These are phyloP conservation scores for Vanrija sp. DNA, from an alignment of 1,284 basidiomycete species.

Conservation along the genomic window DNA sequence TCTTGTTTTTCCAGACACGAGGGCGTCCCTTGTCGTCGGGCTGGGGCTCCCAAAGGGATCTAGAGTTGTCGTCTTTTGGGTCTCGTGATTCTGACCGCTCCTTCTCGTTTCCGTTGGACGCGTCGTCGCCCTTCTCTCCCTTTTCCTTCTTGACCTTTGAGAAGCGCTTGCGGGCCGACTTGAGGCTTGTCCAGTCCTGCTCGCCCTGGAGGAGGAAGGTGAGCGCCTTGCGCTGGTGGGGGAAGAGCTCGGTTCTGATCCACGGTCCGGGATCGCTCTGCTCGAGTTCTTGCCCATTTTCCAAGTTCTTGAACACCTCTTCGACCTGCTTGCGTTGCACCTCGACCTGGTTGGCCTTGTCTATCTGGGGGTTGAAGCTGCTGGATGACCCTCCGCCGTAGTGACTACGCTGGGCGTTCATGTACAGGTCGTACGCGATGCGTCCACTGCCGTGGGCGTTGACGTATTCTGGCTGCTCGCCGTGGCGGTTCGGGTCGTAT, in stretches of 20 bases:
- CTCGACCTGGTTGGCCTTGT: slow-evolving; percentile 76
- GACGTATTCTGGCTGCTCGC: slow-evolving; percentile 62
- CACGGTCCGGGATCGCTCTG: slow-evolving; percentile 84
- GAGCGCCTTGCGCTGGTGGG: slow-evolving; percentile 96
- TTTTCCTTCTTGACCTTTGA: slow-evolving; percentile 22
- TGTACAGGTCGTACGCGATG: slow-evolving; percentile 20
- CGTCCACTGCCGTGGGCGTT: slow-evolving; percentile 70
- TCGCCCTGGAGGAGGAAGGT: slow-evolving; percentile 96
- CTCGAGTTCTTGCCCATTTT: slow-evolving; percentile 75
- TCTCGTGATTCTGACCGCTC: slow-evolving; percentile 13
- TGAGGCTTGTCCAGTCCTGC: slow-evolving; percentile 43
- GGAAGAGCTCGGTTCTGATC: slow-evolving; percentile 84
- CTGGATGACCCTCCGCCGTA: slow-evolving; percentile 7
- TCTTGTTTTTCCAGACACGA: slow-evolving; percentile 70
- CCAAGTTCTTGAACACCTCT: slow-evolving; percentile 83
- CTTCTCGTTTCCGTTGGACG: slow-evolving; percentile 11
- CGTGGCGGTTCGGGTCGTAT: slow-evolving; percentile 59
- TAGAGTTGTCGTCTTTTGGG: slow-evolving; percentile 24
- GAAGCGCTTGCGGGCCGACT: slow-evolving; percentile 31
- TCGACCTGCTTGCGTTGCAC: slow-evolving; percentile 91
- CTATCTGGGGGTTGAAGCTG: slow-evolving; percentile 32
- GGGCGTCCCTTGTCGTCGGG: slow-evolving; percentile 56
- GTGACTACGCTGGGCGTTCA: slow-evolving; percentile 17
- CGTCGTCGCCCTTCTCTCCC: slow-evolving; percentile 7
- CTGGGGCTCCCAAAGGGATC: slow-evolving; percentile 41